Evolutionary conservation across 1,284 basidiomycete species (phyloP).

Genomic region (Microbotryomycetes sp.): DNA sequence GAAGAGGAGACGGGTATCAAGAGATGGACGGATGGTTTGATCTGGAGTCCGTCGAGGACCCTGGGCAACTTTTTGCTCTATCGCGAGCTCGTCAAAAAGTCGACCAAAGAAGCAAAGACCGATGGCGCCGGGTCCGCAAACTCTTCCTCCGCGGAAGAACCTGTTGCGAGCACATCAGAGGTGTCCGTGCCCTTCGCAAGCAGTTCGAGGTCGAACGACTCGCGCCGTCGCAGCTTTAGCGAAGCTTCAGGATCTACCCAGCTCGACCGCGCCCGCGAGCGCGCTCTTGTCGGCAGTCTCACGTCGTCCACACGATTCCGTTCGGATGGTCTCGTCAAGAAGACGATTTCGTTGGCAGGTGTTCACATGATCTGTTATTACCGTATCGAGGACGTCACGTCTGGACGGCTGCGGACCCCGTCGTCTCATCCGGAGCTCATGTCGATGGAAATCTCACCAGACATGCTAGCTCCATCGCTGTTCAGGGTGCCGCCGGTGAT

Average conservation of each 20-base stretch:
- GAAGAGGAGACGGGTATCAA: conserved; percentile 97
- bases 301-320: conserved; percentile 91
- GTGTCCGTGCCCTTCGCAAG: conserved; percentile 39
- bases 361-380: conserved; percentile 97
- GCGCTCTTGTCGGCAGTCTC: conserved; percentile 74
- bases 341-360: conserved; percentile 52
- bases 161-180: not conserved
- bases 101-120: not conserved
- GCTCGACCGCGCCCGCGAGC: conserved; percentile 49
- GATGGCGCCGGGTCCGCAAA: not conserved
- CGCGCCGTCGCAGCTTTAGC: conserved; percentile 3
- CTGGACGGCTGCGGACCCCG: conserved; percentile 75
- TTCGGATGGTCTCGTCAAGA: conserved; percentile 84
- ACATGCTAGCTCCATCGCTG: conserved; percentile 24
- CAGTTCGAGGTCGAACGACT: conserved; percentile 49
- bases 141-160: not conserved
- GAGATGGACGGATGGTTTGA: conserved; percentile 94
- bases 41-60: conserved; percentile 83
- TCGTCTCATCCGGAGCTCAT: conserved; percentile 82
- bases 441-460: conserved; percentile 60
- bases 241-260: conserved; percentile 6
- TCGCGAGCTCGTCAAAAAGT: conserved; percentile 77
- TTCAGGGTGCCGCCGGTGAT: conserved; percentile 34
- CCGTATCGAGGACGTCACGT: conserved; percentile 80
- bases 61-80: conserved; percentile 93